Evolutionary conservation across 1,284 basidiomycete genomes (phyloP).

Genomic region (Malassezia pachydermatis): DNA sequence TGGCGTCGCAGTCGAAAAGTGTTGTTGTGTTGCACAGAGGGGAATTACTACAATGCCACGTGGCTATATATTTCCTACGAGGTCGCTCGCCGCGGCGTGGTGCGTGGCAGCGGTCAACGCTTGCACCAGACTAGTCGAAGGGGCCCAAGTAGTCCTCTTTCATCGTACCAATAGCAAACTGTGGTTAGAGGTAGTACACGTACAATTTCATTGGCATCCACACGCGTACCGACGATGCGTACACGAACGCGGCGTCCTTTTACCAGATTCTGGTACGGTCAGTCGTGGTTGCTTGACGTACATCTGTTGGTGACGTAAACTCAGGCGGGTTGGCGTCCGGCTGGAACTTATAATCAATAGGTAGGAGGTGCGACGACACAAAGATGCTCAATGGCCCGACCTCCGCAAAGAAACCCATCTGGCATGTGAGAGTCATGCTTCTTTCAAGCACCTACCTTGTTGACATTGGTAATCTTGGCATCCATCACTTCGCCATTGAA

Average conservation of each 20-base stretch:
- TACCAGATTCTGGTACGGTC: slow-evolving; percentile 50
- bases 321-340: slow-evolving; percentile 46
- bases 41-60: background rate
- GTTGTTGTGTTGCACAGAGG: background rate
- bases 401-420: slow-evolving; percentile 98
- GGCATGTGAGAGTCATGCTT: slow-evolving; percentile 12
- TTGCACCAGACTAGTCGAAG: slow-evolving; percentile 22
- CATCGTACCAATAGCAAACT: slow-evolving; percentile 46
- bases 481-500: slow-evolving; percentile 99
- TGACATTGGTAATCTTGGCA: slow-evolving; percentile 87
- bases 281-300: background rate
- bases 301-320: slow-evolving; percentile 33
- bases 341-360: slow-evolving; percentile 53
- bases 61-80: background rate
- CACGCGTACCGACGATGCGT: slow-evolving; percentile 91
- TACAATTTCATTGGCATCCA: slow-evolving; percentile 85
- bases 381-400: slow-evolving; percentile 62
- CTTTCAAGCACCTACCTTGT: slow-evolving; percentile 68
- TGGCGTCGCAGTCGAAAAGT: background rate
- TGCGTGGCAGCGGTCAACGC: background rate
- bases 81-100: background rate
- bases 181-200: slow-evolving; percentile 3
- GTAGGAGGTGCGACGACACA: slow-evolving; percentile 74
- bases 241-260: slow-evolving; percentile 83
- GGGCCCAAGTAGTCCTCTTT: slow-evolving; percentile 46